A percentile compares a stretch with the other conserved stretches of the same genome.
These are phyloP conservation scores for Boletus subparvulus DNA, from an alignment of 768 basidiomycete species.

Conservation along the genomic window DNA sequence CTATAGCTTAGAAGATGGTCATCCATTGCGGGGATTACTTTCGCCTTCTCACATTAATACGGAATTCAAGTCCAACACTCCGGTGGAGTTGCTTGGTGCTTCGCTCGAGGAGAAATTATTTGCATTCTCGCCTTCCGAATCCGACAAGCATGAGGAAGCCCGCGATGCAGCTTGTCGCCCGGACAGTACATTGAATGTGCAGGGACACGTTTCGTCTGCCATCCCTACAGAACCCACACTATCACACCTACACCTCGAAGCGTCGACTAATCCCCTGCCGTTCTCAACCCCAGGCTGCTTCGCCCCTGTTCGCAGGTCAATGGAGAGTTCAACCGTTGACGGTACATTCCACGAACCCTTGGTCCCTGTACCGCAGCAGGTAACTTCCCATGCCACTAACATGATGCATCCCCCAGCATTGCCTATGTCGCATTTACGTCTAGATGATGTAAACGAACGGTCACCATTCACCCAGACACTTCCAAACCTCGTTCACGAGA, in stretches of 20 bases:
- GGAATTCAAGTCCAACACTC: neutral
- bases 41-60: slow-evolving; percentile 17
- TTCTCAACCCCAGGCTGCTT: slow-evolving; percentile 29
- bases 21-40: slow-evolving; percentile 36
- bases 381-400: slow-evolving; percentile 2
- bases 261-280: slow-evolving; percentile 5
- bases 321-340: neutral
- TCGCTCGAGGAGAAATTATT: slow-evolving; percentile 22
- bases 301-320: slow-evolving; percentile 8
- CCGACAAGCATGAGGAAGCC: slow-evolving; percentile 9
- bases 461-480: slow-evolving; percentile 3
- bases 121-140: slow-evolving; percentile 30
- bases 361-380: slow-evolving; percentile 8
- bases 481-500: slow-evolving; percentile 8
- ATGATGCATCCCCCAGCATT: slow-evolving; percentile 12
- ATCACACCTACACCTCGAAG: neutral
- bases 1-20: slow-evolving; percentile 38
- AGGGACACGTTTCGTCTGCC: neutral
- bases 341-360: slow-evolving; percentile 2
- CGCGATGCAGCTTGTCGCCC: neutral
- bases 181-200: neutral
- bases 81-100: slow-evolving; percentile 1
- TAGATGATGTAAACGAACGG: slow-evolving; percentile 4
- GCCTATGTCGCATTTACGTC: slow-evolving; percentile 19
- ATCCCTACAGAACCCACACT: neutral